Conservation (phyloP, 805 yeast genomes). For the Priceomyces carsonii region DNA sequence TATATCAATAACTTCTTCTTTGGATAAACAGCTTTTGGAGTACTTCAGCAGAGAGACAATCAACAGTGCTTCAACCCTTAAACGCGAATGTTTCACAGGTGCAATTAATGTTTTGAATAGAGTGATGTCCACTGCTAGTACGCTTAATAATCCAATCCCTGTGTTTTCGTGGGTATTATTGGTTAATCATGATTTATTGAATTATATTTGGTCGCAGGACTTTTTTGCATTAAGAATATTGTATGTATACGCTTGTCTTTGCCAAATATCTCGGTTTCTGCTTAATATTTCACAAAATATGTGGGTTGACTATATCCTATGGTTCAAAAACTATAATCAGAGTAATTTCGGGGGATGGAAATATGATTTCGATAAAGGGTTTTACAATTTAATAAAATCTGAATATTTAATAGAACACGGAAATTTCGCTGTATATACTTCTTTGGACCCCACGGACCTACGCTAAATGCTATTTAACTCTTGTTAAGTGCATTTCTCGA, state of each 20-base stretch:
- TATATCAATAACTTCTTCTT: not conserved
- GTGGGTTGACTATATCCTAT: conserved; percentile 27
- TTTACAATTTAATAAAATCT: conserved; percentile 8
- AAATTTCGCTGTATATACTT: not conserved
- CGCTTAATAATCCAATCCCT: conserved; percentile 30
- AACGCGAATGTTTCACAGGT: conserved; percentile 4
- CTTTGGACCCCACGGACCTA: not conserved
- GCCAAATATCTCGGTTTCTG: conserved; percentile 21
- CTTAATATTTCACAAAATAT: conserved; percentile 18
- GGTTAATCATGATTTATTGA: conserved; percentile 15
- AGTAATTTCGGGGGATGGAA: conserved; percentile 13
- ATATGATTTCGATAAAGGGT: conserved; percentile 11
- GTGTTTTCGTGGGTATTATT: conserved; percentile 27
- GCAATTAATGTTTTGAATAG: conserved; percentile 14
- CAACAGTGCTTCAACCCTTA: conserved; percentile 1
- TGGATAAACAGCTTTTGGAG: conserved; percentile 5
- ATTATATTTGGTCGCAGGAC: conserved; percentile 19
- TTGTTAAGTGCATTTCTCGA: too few relatives aligned
- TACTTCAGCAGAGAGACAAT: conserved; percentile 5
- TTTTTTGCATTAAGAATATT: conserved; percentile 27
- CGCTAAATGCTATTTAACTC: too few relatives aligned
- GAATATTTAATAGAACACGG: not conserved
- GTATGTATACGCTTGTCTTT: conserved; percentile 19
- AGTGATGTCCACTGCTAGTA: conserved; percentile 12
- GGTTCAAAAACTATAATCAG: conserved; percentile 15